These are phyloP conservation scores for Iberis pinnata DNA, from an alignment of 345 rosid genomes.

Conservation along the genomic window DNA sequence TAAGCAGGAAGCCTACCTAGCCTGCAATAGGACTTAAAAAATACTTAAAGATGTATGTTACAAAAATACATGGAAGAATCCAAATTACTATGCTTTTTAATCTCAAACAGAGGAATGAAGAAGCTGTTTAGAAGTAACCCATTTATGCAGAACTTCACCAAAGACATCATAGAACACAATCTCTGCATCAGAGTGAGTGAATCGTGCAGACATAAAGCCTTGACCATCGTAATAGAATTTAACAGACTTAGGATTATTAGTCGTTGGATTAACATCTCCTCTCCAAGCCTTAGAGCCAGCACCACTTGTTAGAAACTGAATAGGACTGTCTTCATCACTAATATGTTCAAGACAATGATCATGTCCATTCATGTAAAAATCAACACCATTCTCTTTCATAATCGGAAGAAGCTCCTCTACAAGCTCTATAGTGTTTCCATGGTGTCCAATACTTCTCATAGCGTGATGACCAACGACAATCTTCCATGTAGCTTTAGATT, in stretches of 20 bases:
- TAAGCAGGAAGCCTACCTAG: slow-evolving; percentile 31
- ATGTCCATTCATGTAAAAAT: slow-evolving; percentile 64
- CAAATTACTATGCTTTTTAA: not conserved
- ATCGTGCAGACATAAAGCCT: slow-evolving; percentile 51
- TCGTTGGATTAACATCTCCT: slow-evolving; percentile 36
- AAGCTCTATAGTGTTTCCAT: slow-evolving; percentile 60
- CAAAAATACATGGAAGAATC: slow-evolving; percentile 21
- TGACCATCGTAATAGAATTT: slow-evolving; percentile 57
- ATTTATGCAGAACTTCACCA: slow-evolving; percentile 43
- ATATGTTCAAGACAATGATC: slow-evolving; percentile 62
- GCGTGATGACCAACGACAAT: slow-evolving; percentile 74
- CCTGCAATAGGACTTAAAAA: slow-evolving; percentile 35
- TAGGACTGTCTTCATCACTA: slow-evolving; percentile 38
- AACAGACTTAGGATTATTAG: slow-evolving; percentile 32
- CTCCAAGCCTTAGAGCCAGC: slow-evolving; percentile 77
- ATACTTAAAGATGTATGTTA: slow-evolving; percentile 10
- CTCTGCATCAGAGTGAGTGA: slow-evolving; percentile 36
- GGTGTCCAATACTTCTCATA: slow-evolving; percentile 62
- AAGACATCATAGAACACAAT: slow-evolving; percentile 47
- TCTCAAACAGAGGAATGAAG: slow-evolving; percentile 24
- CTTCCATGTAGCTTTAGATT: slow-evolving; percentile 59
- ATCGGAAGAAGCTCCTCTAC: slow-evolving; percentile 44
- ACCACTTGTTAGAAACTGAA: slow-evolving; percentile 60
- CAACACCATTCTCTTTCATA: slow-evolving; percentile 37
- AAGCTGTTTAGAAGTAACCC: slow-evolving; percentile 29